Evolutionary conservation across 768 basidiomycete species (phyloP), one percentile per base, ranked within the genome.

Genomic region (Leccinellum rugosiceps): DNA sequence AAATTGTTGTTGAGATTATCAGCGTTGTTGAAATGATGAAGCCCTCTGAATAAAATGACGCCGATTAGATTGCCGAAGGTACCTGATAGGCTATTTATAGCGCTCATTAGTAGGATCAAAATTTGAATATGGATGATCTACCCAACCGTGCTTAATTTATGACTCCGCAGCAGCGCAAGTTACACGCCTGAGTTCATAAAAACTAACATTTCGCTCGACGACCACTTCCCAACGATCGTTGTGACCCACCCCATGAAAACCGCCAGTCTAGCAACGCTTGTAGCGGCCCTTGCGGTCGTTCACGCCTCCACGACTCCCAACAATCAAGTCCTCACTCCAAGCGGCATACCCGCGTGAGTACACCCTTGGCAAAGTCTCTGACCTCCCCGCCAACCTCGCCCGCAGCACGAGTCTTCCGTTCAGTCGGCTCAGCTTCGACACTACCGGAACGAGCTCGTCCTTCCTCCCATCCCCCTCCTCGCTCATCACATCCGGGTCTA

Each of bases 401-500:
- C n/a, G 19, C 17, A 70, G 70, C n/a, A 66, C 68, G 56, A 68
- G 68, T 50, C 48, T 45, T 19, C 62, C 65, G 6, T 54, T 65
- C 9, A 62, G 44, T 45, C 50, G 50, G 4, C 17, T 71, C 25
- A 48, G 65, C 5, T 64, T 70, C 11, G 63, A 70, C 50, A 68
- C 68, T 19, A 67, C 65, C 6, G 71, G 53, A 5, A 13, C 5
- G 6, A 9, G 43, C 0, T 31, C 62, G 4, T 71, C 70, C 31
- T 0, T 58, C 26, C 21, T 67, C 35, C 60, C 68, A 10, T 62
- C 57, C 7, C 55, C 63, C 38, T 68, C 69, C 34, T 70, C 66
- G 1, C 58, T 70, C 56, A 59, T 68, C 45, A 68, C 71, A 32
- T 66, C 71, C 25, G 59, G 67, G 21, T 68, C 70, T 19, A 65